phyloP scores from a whole-genome alignment of 768 basidiomycete genomes.

The Boletus sp. region DNA sequence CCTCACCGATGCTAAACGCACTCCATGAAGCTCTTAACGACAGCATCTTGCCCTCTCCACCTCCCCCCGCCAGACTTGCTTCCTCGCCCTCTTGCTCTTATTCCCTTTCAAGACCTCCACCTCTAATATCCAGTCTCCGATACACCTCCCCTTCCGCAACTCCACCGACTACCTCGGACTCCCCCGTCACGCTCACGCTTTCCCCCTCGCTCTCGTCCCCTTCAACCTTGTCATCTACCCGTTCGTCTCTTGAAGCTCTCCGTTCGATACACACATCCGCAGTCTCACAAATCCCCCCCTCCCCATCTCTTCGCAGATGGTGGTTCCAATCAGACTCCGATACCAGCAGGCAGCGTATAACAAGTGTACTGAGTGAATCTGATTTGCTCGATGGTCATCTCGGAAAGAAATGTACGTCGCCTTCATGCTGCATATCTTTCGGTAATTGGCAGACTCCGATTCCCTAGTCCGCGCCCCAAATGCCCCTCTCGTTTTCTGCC shows the following conservation, averaged over 20 bases:
- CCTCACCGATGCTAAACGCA: slow-evolving; percentile 39
- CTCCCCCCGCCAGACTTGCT: slow-evolving; percentile 44
- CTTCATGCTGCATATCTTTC: neutral
- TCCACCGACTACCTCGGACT: slow-evolving; percentile 40
- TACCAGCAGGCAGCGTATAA: slow-evolving; percentile 40
- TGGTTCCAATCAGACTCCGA: slow-evolving; percentile 49
- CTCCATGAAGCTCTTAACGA: slow-evolving; percentile 49
- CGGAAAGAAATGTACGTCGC: slow-evolving; percentile 59
- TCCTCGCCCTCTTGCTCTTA: slow-evolving; percentile 34
- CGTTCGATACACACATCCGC: slow-evolving; percentile 40
- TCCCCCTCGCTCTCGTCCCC: slow-evolving; percentile 18
- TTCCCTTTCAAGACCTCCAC: slow-evolving; percentile 44
- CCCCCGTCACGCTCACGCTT: slow-evolving; percentile 10
- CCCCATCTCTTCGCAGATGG: slow-evolving; percentile 36
- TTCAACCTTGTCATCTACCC: slow-evolving; percentile 29
- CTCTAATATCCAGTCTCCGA: slow-evolving; percentile 53
- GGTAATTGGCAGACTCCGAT: neutral
- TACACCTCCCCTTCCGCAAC: slow-evolving; percentile 64
- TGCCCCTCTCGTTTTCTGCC: slow-evolving; percentile 92
- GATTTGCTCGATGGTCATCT: slow-evolving; percentile 43
- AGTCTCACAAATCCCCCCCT: slow-evolving; percentile 28
- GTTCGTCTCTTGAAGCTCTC: slow-evolving; percentile 58
- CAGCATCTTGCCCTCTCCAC: slow-evolving; percentile 37
- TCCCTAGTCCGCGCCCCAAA: slow-evolving; percentile 68
- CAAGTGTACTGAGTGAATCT: slow-evolving; percentile 48